phyloP scores from a whole-genome alignment of 2,329 filamentous ascomycete genomes.

The Colletotrichum simmondsii region DNA sequence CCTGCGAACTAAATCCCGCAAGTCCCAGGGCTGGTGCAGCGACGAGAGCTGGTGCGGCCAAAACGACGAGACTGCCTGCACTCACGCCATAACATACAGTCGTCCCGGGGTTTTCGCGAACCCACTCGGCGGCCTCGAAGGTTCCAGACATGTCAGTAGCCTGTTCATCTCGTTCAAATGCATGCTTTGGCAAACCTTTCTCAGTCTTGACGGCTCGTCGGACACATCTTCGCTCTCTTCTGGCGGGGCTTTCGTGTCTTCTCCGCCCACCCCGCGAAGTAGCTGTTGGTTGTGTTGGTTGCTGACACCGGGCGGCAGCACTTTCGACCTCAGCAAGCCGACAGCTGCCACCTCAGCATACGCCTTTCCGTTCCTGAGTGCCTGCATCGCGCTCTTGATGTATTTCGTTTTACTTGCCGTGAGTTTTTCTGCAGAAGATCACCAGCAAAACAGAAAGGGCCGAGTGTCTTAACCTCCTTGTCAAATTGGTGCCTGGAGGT shows the following conservation, averaged over 20 bases:
- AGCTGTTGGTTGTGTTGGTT: not conserved
- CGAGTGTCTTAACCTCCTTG: not conserved
- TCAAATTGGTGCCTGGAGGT: not conserved
- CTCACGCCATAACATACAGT: not conserved
- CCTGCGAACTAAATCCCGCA: not conserved
- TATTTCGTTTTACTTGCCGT: no score
- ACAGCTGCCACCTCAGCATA: not conserved
- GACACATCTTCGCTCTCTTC: not conserved
- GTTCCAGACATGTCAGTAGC: not conserved
- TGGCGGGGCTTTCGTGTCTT: not conserved
- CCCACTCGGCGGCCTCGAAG: not conserved
- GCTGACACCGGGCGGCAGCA: not conserved
- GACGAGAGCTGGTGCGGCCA: not conserved
- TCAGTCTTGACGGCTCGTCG: not conserved
- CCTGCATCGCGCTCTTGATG: not conserved
- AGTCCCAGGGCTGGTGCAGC: not conserved
- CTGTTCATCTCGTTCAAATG: rapidly evolving
- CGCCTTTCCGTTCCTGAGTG: not conserved
- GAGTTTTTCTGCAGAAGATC: no score
- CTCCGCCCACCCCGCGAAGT: not conserved
- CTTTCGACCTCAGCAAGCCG: not conserved
- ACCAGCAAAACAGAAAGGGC: not conserved
- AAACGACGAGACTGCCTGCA: not conserved
- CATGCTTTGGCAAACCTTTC: not conserved
- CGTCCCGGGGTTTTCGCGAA: not conserved